Percentiles rank a stretch among this genome's conserved stretches.
These are phyloP conservation scores for Lipomyces yamadae DNA, from an alignment of 805 yeast species.

Conservation along the genomic window DNA sequence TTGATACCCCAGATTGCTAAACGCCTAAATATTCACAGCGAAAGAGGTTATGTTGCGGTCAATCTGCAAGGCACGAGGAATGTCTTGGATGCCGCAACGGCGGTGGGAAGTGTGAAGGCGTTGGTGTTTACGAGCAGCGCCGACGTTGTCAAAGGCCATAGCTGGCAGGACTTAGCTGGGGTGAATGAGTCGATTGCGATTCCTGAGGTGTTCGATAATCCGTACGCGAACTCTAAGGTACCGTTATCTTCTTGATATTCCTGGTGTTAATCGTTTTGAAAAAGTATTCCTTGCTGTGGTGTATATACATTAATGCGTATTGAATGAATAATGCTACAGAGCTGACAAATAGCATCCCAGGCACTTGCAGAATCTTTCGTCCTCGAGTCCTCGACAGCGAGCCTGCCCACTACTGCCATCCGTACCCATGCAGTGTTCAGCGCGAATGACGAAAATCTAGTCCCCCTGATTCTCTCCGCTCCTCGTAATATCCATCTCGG, in stretches of 20 bases:
- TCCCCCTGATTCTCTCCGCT: neutral
- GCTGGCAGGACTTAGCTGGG: conserved; percentile 2
- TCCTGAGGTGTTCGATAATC: neutral
- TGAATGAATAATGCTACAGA: neutral
- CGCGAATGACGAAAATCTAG: neutral
- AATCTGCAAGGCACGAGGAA: neutral
- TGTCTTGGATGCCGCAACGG: neutral
- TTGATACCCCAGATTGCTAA: neutral
- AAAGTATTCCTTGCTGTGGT: too few species aligned
- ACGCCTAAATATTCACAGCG: neutral
- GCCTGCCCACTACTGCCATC: neutral
- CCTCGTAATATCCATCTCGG: conserved; percentile 6
- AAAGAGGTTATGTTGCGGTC: neutral
- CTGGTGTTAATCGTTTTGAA: neutral
- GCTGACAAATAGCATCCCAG: neutral
- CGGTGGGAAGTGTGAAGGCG: conserved; percentile 1
- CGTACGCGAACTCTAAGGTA: neutral
- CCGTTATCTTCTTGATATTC: neutral
- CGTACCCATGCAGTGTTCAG: neutral
- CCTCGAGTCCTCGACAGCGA: neutral
- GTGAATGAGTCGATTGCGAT: neutral
- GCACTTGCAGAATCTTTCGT: neutral
- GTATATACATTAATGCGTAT: neutral
- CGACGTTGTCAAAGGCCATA: neutral
- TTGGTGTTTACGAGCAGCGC: neutral